Conservation (phyloP, 805 yeast genomes). For the Jamesozyma spencerorum region DNA sequence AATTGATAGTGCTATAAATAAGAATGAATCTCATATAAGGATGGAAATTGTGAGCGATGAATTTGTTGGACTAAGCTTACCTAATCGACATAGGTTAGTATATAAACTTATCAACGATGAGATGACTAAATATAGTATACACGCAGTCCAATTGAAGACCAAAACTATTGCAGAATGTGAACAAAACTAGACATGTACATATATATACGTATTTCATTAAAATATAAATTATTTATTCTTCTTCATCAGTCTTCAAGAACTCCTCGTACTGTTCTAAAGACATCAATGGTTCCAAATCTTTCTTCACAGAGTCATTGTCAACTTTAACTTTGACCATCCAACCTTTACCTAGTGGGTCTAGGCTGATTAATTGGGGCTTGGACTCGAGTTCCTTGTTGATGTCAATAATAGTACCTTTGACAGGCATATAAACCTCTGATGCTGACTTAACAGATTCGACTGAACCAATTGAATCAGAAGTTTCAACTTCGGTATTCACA, state of each 20-base stretch:
- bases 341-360: constrained; percentile 88
- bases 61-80: constrained; percentile 56
- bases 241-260: constrained; percentile 46
- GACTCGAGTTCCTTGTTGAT: constrained; percentile 58
- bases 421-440: constrained; percentile 84
- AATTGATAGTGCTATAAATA: constrained; percentile 61
- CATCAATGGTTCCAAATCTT: constrained; percentile 38
- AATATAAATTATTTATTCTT: constrained; percentile 1
- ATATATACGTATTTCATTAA: neutral
- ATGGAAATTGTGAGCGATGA: constrained; percentile 60
- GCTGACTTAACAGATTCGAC: constrained; percentile 95
- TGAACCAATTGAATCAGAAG: constrained; percentile 82
- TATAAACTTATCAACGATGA: constrained; percentile 66
- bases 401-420: constrained; percentile 64
- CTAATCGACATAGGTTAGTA: constrained; percentile 69
- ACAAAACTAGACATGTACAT: neutral
- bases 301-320: constrained; percentile 37
- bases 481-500: constrained; percentile 47
- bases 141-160: constrained; percentile 79
- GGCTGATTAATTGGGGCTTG: constrained; percentile 69
- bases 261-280: constrained; percentile 47
- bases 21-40: constrained; percentile 74
- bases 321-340: constrained; percentile 81
- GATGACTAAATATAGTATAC: constrained; percentile 59
- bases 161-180: constrained; percentile 53